Evolutionary conservation across 805 yeast species (phyloP), one percentile per base, ranked within the genome.

Genomic region (Metschnikowia drakensbergensis): DNA sequence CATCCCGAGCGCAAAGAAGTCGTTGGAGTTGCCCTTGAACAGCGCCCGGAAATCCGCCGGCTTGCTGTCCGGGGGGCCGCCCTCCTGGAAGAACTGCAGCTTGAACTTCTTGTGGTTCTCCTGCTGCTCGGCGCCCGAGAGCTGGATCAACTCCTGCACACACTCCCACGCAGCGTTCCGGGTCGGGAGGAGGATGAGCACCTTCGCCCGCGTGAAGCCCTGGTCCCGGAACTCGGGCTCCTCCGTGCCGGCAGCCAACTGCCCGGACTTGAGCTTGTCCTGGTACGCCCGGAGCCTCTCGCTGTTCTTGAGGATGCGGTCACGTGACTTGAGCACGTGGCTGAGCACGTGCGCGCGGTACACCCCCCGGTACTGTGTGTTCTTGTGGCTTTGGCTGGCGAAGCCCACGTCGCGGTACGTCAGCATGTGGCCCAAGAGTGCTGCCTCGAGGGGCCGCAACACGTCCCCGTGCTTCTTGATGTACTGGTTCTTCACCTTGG

Each of bases 151-250:
- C 32, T 79, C 75, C 37, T 78, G 76, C 22, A 91, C 82, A 13
- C 89, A 74, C 50, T 83, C 81, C 61, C 80, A 83, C 27, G 94
- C 89, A 7, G 84, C 70, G 55, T 89, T 79, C 60, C 97, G 78
- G 0, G 96, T 88, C 9, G 99, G 98, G 36, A 88, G 69, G 26
- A 94, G 66, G 4, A 92, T 80, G 48, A 94, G 68, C 1, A 86
- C 90, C 60, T 90, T 91, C 0, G 99, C 96, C 53, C 98, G 77
- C 0, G 97, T 91, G 64, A 89, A 94, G 28, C 99, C 98, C 66
- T 94, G 98, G 64, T 94, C 99, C 48, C 96, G 72, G 54, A 77
- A 75, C 58, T 88, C 95, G 9, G 79, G 79, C 51, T 78, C 83
- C 55, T 63, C 61, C 26, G 51, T 46, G 31, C 51, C 55, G 6